A percentile compares a stretch with the other conserved stretches of the same genome.
These are phyloP conservation scores for Mikania micrantha DNA, from an alignment of 129 eudicot genomes.

Conservation along the genomic window DNA sequence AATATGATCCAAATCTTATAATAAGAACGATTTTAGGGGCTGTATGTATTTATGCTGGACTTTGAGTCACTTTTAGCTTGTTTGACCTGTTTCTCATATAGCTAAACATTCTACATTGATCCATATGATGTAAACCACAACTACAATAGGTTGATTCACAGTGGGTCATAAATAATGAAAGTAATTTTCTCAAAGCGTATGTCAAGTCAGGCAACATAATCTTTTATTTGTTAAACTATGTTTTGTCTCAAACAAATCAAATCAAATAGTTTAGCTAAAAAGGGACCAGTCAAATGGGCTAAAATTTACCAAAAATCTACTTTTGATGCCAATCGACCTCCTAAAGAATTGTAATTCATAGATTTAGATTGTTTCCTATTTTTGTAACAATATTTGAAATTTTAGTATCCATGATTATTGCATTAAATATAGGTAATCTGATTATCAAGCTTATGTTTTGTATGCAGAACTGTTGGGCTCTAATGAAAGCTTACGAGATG, in stretches of 20 bases:
- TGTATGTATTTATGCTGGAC: neutral
- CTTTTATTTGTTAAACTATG: neutral
- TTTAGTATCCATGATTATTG: neutral
- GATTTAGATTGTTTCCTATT: neutral
- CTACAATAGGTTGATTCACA: neutral
- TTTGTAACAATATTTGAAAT: neutral
- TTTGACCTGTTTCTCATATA: neutral
- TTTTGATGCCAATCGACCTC: neutral
- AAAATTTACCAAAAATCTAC: neutral
- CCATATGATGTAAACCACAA: neutral
- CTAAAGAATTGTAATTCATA: neutral
- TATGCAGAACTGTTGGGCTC: slow-evolving; percentile 70
- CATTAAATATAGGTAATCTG: neutral
- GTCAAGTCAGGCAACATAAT: neutral
- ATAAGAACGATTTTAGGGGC: neutral
- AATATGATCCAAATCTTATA: neutral
- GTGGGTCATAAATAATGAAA: neutral
- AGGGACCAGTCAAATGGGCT: neutral
- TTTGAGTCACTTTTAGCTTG: neutral
- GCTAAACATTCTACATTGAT: neutral
- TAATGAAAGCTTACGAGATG: slow-evolving; percentile 85
- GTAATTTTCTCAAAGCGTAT: neutral
- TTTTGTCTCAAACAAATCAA: neutral
- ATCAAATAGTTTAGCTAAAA: neutral
- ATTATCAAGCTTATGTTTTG: neutral